Evolutionary conservation across 805 yeast species (phyloP).

Genomic region (Candida railenensis): DNA sequence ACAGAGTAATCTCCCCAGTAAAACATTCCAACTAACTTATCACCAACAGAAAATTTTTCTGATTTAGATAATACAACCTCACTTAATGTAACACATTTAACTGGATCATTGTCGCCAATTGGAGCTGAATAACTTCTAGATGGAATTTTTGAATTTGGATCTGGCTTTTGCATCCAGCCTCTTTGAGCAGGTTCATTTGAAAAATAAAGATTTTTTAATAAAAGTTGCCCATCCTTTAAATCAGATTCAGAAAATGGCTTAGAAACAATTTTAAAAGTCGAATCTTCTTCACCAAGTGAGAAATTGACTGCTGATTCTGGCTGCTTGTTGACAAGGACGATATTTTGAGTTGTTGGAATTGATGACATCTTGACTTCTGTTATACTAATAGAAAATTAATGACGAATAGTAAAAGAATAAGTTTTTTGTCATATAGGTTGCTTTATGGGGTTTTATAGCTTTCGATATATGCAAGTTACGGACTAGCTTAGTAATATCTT

Average conservation of each 20-base stretch:
- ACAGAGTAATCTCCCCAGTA: slow-evolving; percentile 25
- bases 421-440: too few species aligned
- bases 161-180: slow-evolving; percentile 33
- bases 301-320: neutral
- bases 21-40: slow-evolving; percentile 17
- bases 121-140: slow-evolving; percentile 22
- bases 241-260: slow-evolving; percentile 8
- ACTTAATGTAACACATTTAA: slow-evolving; percentile 21
- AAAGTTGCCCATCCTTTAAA: slow-evolving; percentile 25
- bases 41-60: slow-evolving; percentile 23
- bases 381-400: too few species aligned
- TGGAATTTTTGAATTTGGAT: slow-evolving; percentile 9
- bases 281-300: slow-evolving; percentile 12
- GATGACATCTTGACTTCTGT: neutral
- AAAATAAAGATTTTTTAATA: slow-evolving; percentile 24
- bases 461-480: too few species aligned
- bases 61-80: slow-evolving; percentile 25
- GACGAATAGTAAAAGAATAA: too few species aligned
- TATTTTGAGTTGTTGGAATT: neutral
- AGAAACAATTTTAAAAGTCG: slow-evolving; percentile 29
- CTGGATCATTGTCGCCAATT: slow-evolving; percentile 18
- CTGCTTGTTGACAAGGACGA: neutral
- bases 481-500: too few species aligned
- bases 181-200: slow-evolving; percentile 40
- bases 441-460: too few species aligned